Base-by-base conservation (phyloP, 1,139 yeast genomes). In the Petasospora rhodanensis region DNA sequence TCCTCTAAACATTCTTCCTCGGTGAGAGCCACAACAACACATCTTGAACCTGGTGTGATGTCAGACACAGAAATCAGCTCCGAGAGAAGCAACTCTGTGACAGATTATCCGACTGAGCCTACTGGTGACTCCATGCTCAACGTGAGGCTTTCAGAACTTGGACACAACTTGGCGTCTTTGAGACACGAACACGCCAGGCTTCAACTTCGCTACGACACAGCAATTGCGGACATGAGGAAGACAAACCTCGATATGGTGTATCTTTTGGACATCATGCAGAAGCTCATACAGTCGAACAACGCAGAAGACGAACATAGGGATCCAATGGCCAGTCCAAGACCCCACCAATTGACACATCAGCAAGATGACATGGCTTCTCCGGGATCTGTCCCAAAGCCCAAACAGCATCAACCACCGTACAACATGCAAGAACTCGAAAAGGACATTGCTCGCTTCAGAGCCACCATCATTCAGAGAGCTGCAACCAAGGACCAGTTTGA, bases 1-100 rank as follows among this genome's bases (percentile, higher is more conserved):
- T 71, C 81, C 7, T 72, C 79, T 18, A 74, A 78, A 40, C 73
- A 74, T 37, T 58, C 68, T 24, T 40, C 49, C n/a, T n/a, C n/a
- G n/a, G n/a, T n/a, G n/a, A n/a, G n/a, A n/a, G 26, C 33, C 3
- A 26, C 32, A 18, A 32, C 36, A 4, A 12, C 38, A 9, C 41
- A 33, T 13, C 22, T 32, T 10, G 40, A 38, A 7, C 9, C 29
- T 7, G 32, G 29, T 8, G 14, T 32, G 11, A 13, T 32, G 3
- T 44, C 49, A 7, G 52, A 47, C 21, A 40, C 41, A 12, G 55
- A 51, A 18, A 32, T 35, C 7, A 35, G 37, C 11, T 35, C 49
- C 4, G 50, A 47, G 19, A 39, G 48, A 37, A 35, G 43, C n/a
- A 43, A 39, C 22, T 47, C 51, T 2, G 22, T 35, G 3, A 28